Conservation (phyloP, 75 land plant species). For the Picea glauca region DNA sequence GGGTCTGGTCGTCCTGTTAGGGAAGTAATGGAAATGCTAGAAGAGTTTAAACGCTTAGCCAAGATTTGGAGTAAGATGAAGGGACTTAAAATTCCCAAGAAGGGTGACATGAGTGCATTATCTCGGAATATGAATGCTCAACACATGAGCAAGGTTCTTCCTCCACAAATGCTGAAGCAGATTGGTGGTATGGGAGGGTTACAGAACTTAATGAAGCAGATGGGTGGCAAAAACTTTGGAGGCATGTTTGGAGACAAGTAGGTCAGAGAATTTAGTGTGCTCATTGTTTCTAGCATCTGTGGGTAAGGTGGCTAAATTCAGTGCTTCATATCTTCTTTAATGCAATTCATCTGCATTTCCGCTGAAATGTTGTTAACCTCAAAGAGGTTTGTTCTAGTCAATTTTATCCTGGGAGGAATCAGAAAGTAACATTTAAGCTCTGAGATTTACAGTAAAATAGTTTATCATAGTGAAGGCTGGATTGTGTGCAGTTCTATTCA, state of each 20-base stretch:
- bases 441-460: no score
- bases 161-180: constrained; percentile 94
- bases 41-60: constrained; percentile 91
- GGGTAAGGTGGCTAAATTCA: no score
- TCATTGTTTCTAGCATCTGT: no score
- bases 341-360: no score
- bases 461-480: no score
- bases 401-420: no score
- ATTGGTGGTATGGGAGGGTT: constrained; percentile 94
- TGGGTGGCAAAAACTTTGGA: constrained; percentile 69
- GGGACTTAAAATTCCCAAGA: constrained; percentile 97
- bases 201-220: constrained; percentile 95
- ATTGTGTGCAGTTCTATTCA: no score
- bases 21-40: constrained; percentile 89
- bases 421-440: no score
- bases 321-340: no score
- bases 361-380: no score
- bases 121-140: constrained; percentile 95
- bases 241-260: constrained; percentile 74
- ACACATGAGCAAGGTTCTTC: constrained; percentile 95
- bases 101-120: constrained; percentile 96
- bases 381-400: no score
- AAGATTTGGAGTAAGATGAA: constrained; percentile 99
- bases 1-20: constrained; percentile 68
- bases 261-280: no score